Evolutionary conservation across 768 basidiomycete species (phyloP).

Genomic region (Kondoa malvinella): DNA sequence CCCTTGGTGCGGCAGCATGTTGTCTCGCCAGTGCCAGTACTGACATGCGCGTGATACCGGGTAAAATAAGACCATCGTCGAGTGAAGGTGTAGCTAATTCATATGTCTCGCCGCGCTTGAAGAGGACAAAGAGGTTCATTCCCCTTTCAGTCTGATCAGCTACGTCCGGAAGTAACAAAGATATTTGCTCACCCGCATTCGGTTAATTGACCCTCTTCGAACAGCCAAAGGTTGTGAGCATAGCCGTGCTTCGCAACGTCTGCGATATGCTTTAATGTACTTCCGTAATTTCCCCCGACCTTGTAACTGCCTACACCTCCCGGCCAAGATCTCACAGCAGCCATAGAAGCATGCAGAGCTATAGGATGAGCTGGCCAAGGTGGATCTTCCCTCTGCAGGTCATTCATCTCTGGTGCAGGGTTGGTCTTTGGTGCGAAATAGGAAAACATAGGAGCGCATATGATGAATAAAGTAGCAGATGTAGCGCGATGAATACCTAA

Average conservation of each 20-base stretch:
- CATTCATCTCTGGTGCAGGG: not conserved
- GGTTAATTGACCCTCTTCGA: not conserved
- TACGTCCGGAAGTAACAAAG: not conserved
- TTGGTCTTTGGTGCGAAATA: not conserved
- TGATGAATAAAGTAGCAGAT: not conserved
- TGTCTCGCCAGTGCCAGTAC: not conserved
- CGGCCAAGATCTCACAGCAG: not conserved
- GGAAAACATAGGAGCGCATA: not conserved
- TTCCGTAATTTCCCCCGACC: not conserved
- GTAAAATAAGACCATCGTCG: not conserved
- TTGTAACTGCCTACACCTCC: not conserved
- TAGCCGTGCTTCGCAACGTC: not conserved
- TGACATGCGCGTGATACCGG: not conserved
- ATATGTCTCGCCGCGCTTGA: not conserved
- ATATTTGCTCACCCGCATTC: not conserved
- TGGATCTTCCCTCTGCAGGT: not conserved
- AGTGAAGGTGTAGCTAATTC: not conserved
- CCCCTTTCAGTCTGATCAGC: not conserved
- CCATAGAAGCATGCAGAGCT: not conserved
- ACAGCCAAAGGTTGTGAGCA: not conserved
- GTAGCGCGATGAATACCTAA: not conserved
- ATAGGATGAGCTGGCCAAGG: not conserved
- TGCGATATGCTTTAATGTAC: not conserved
- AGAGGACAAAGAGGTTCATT: not conserved
- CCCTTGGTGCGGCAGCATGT: not conserved